A percentile compares a stretch with the other conserved stretches of the same genome.
Evolutionary conservation across 2,329 filamentous ascomycete species (phyloP).

Genomic region (Cordyceps cateniannulata): DNA sequence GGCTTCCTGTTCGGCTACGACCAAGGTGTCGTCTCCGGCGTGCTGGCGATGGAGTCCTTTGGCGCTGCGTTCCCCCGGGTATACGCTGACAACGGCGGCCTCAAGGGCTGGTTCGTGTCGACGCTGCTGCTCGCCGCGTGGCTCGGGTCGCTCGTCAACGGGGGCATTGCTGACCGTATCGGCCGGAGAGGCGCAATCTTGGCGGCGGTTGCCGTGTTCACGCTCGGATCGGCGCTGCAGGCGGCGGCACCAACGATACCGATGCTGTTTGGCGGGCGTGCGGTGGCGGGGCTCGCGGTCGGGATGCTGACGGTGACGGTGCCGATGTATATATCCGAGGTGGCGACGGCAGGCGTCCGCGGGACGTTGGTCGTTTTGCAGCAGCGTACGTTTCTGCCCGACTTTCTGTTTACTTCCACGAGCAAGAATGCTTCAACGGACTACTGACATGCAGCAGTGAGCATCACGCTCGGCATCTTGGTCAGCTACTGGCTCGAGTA

Average conservation of each 20-base stretch:
- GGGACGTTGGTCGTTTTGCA: slow-evolving; percentile 41
- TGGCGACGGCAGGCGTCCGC: slow-evolving; percentile 41
- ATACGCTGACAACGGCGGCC: slow-evolving; percentile 35
- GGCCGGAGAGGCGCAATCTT: slow-evolving; percentile 30
- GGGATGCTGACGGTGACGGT: too few species aligned
- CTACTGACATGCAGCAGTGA: slow-evolving; percentile 13
- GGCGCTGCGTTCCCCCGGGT: slow-evolving; percentile 25
- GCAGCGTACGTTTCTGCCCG: slow-evolving; percentile 16
- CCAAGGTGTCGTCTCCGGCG: slow-evolving; percentile 42
- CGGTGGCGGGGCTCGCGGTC: too few species aligned
- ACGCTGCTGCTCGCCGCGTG: slow-evolving; percentile 41
- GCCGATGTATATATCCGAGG: slow-evolving; percentile 41
- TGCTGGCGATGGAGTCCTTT: slow-evolving; percentile 40
- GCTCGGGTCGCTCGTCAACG: slow-evolving; percentile 40
- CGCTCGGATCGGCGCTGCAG: slow-evolving; percentile 26
- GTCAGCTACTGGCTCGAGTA: slow-evolving; percentile 38
- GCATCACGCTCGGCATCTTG: slow-evolving; percentile 37
- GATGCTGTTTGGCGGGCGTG: too few species aligned
- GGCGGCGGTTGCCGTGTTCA: slow-evolving; percentile 28
- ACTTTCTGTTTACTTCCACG: too few species aligned
- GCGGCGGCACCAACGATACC: slow-evolving; percentile 31
- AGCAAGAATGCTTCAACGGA: too few species aligned
- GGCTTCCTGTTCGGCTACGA: slow-evolving; percentile 44
- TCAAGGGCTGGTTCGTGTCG: slow-evolving; percentile 48
- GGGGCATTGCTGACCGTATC: slow-evolving; percentile 30